Evolutionary conservation across 1,284 basidiomycete species (phyloP).

Genomic region (Trametes hirsuta): DNA sequence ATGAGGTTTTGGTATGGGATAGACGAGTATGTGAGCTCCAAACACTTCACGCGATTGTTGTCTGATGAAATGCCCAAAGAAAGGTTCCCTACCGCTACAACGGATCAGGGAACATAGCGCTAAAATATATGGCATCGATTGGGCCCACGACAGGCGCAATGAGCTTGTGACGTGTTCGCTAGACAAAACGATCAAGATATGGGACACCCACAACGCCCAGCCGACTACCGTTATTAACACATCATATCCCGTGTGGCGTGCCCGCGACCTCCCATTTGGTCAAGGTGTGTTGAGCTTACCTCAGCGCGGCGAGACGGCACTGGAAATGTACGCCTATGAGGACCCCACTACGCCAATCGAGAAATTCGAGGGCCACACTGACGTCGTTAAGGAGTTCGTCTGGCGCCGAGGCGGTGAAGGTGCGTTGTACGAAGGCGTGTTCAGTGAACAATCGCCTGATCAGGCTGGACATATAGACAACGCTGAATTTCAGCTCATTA

Average conservation of each 20-base stretch:
- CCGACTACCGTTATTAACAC: conserved; percentile 73
- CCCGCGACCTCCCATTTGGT: conserved; percentile 92
- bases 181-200: conserved; percentile 90
- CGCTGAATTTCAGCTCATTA: conserved; percentile 90
- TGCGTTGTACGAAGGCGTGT: conserved; percentile 23
- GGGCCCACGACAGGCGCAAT: conserved; percentile 76
- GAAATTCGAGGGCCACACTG: conserved; percentile 86
- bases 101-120: conserved; percentile 80
- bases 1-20: conserved; percentile 87
- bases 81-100: conserved; percentile 85
- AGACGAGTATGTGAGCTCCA: conserved; percentile 59
- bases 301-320: conserved; percentile 83
- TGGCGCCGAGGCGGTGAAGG: conserved; percentile 78
- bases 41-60: not conserved
- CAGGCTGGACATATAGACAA: conserved; percentile 44
- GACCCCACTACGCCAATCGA: conserved; percentile 62
- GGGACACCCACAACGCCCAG: conserved; percentile 53
- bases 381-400: conserved; percentile 98
- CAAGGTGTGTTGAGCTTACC: conserved; percentile 88
- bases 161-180: conserved; percentile 91
- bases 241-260: conserved; percentile 92
- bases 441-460: not conserved
- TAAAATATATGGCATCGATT: conserved; percentile 96
- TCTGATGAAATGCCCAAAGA: conserved; percentile 47
- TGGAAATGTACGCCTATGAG: conserved; percentile 82